Base-by-base conservation (phyloP, 2,329 filamentous ascomycete species). In the Xylaria sp. region DNA sequence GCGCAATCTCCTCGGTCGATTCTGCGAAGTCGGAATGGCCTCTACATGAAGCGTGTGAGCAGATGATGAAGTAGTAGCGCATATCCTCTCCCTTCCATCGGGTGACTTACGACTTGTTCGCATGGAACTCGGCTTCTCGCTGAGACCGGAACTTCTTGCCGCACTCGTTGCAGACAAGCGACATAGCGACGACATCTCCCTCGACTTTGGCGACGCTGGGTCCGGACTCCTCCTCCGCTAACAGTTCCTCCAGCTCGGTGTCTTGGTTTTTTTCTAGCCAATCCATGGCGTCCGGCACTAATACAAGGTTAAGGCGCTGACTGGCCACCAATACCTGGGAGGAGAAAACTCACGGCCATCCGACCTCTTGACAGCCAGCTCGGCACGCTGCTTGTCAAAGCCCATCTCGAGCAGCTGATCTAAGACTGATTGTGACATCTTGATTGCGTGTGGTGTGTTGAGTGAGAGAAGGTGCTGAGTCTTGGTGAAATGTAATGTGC, bases 231-330 rank as follows among this genome's bases (percentile, higher is more conserved):
- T 87, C 84, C 3, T 85, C 81, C 31, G 84, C 85, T 69, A 92
- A 86, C 68, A 98, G 90, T 65, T 97, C 90, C 42, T 97, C 94
- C 47, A 97, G 78, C 1, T 92, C 85, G 73, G 92, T 97, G 79
- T 97, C 93, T 77, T 96, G 90, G 77, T 96, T 97, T 73, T 92
- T 88, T 77, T 97, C 94, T 1, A 99, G 87, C 96, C 96, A 99
- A 81, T 97, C 92, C 65, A 99, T 87, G 59, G 96, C 96, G 72
- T 90, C 91, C 77, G 96, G 91, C 53, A 97, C 92, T 95, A 69
- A 62, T 47, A 33, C 2, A 31, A n/a, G 44, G 57, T 66, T 63
- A 54, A 38, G 9, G 6, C 4, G 47, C 31, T 17, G 15, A 50
- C 13, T 31, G 29, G 10, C 31, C 5, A 31, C 27, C 11, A 36